phyloP scores from a whole-genome alignment of 2,329 filamentous ascomycete species.

The Zalaria obscura region DNA sequence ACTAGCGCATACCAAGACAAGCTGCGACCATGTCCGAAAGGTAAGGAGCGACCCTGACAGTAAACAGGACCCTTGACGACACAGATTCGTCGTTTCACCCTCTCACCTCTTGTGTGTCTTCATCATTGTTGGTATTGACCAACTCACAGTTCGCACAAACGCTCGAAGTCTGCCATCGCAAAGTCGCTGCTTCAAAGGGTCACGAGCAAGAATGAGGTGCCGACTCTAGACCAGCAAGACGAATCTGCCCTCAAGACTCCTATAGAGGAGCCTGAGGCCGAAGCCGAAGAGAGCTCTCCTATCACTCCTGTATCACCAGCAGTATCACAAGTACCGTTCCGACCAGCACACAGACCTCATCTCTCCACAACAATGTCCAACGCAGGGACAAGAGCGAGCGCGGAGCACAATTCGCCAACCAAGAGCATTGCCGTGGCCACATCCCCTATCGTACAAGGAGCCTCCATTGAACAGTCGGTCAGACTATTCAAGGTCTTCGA shows the following conservation, averaged over 20 bases:
- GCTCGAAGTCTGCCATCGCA: slow-evolving; percentile 37
- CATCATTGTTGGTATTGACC: not conserved
- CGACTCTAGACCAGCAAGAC: slow-evolving; percentile 8
- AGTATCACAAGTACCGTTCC: not conserved
- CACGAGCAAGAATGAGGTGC: slow-evolving; percentile 31
- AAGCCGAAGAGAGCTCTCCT: not conserved
- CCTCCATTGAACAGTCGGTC: slow-evolving; percentile 76
- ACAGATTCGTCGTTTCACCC: too few species aligned
- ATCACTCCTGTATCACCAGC: slow-evolving; percentile 1
- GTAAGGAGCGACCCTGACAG: too few species aligned
- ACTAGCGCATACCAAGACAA: too few species aligned
- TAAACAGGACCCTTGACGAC: too few species aligned
- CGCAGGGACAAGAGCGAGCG: slow-evolving; percentile 3
- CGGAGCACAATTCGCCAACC: slow-evolving; percentile 6
- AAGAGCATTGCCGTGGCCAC: slow-evolving; percentile 8
- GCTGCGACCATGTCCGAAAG: too few species aligned
- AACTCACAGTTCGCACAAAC: slow-evolving; percentile 21
- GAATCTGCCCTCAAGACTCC: slow-evolving; percentile 1
- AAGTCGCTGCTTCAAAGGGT: slow-evolving; percentile 40
- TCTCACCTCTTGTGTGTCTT: too few species aligned
- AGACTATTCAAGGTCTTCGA: slow-evolving; percentile 91
- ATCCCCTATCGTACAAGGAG: slow-evolving; percentile 18
- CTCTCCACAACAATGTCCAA: slow-evolving; percentile 22
- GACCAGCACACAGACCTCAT: slow-evolving; percentile 13
- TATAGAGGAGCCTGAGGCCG: not conserved